These are phyloP conservation scores for Fusarium piperis DNA, from an alignment of 2,329 filamentous ascomycete species.

Conservation along the genomic window DNA sequence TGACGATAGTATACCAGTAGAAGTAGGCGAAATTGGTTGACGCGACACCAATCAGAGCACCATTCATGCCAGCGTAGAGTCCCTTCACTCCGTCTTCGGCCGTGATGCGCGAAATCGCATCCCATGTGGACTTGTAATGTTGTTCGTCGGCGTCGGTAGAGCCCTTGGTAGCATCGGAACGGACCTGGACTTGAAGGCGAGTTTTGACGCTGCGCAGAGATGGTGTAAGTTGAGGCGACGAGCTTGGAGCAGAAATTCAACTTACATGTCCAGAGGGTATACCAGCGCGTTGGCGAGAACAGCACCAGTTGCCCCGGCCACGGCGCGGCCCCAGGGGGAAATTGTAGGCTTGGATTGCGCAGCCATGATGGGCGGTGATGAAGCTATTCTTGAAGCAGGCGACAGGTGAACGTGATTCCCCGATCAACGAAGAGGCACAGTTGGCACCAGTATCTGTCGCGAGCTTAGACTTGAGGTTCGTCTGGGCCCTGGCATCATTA, in stretches of 20 bases:
- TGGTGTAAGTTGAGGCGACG: background rate
- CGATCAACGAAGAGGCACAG: slow-evolving; percentile 1
- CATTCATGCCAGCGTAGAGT: slow-evolving; percentile 88
- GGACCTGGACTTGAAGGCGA: slow-evolving; percentile 89
- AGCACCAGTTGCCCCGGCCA: slow-evolving; percentile 91
- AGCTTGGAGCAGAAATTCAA: slow-evolving; percentile 20
- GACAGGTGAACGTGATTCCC: background rate
- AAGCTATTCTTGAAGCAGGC: background rate
- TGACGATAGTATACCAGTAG: slow-evolving; percentile 96
- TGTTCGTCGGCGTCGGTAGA: slow-evolving; percentile 55
- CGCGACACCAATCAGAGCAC: slow-evolving; percentile 88
- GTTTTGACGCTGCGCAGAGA: slow-evolving; percentile 81
- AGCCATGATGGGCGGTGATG: slow-evolving; percentile 53
- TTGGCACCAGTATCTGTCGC: slow-evolving; percentile 21
- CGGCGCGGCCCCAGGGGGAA: slow-evolving; percentile 91
- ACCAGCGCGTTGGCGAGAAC: slow-evolving; percentile 95
- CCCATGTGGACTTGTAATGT: slow-evolving; percentile 88
- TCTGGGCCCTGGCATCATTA: slow-evolving; percentile 26
- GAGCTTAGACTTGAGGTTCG: slow-evolving; percentile 11
- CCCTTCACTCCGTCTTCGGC: slow-evolving; percentile 82
- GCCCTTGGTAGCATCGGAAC: slow-evolving; percentile 64
- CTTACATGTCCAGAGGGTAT: slow-evolving; percentile 96
- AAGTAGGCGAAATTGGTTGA: slow-evolving; percentile 99
- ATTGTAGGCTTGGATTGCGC: slow-evolving; percentile 74
- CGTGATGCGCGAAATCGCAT: slow-evolving; percentile 87